Evolutionary conservation across 306 rosid species (phyloP).

Genomic region (Luffa acutangula): DNA sequence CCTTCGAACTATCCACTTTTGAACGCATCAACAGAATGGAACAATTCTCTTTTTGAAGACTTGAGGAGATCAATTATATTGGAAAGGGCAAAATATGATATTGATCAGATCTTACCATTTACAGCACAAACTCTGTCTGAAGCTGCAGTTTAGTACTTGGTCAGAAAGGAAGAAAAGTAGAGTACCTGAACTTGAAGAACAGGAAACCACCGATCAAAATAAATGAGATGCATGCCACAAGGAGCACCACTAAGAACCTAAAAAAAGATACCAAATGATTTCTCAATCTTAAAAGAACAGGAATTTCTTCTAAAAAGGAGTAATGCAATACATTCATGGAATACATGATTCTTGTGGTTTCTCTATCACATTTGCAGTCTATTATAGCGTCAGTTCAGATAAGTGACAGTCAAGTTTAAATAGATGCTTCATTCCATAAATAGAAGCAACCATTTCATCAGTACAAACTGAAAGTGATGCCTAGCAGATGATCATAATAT

Average conservation of each 20-base stretch:
- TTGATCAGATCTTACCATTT: background rate
- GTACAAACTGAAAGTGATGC: too few relatives aligned
- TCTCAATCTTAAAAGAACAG: constrained; percentile 3
- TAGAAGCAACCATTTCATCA: too few relatives aligned
- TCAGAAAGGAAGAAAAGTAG: constrained; percentile 13
- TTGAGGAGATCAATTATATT: too few relatives aligned
- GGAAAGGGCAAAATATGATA: background rate
- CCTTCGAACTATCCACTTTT: background rate
- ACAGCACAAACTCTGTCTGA: background rate
- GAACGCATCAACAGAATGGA: background rate
- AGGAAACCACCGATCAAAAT: constrained; percentile 73
- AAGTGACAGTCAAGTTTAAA: background rate
- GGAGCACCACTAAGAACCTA: constrained; percentile 79
- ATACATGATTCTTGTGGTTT: background rate
- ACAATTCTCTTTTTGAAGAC: background rate
- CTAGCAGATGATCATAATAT: too few relatives aligned
- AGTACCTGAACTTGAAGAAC: constrained; percentile 82
- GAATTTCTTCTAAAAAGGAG: background rate
- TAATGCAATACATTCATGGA: background rate
- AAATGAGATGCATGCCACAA: constrained; percentile 71
- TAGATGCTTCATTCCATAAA: background rate
- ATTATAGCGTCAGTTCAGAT: background rate
- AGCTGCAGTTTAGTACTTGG: constrained; percentile 3
- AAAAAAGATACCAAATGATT: constrained; percentile 7
- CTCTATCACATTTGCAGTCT: background rate